Base-by-base conservation (phyloP, 352 stramenopile species). In the Pelagophyceae sp. region DNA sequence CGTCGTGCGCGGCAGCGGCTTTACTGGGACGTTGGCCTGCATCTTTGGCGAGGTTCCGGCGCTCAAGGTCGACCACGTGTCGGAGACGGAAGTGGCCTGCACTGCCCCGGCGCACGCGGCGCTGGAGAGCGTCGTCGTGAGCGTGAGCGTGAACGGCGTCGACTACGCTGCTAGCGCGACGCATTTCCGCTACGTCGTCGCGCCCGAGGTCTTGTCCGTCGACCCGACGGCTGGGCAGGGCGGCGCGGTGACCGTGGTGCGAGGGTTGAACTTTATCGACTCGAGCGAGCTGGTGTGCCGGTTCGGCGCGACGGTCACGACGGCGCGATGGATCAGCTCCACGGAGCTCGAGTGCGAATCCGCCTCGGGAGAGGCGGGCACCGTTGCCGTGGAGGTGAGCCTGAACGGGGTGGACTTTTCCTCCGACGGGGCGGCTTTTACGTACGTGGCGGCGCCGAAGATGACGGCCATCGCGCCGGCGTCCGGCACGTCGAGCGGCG, bases 381-480 rank as follows among this genome's bases (percentile, higher is more conserved):
- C 80, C 37, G 76, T 80, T 20, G 40, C 78, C 54, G 27, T 88
- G 40, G 82, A 83, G 37, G 69, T 87, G 32, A 81, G 82, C 58
- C 60, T 82, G 19, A 85, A 85, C 65, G 81, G 83, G 45, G 51
- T 81, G 27, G 92, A 97, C 58, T 97, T 92, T 67, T 91, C 89
- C 3, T 64, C 83, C 11, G 91, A 91, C 80, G 82, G 80, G 3
- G 80, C 88, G 0, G 58, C 82, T 11, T 93, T 92, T 79, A 82
- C 80, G 0, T 95, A 94, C 75, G 81, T 86, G 31, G 38, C 77
- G 6, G 45, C 83, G 17, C 82, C 86, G 29, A 75, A 80, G 0
- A 83, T 97, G 38, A 85, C 83, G 63, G 79, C 65, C 65, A 51
- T 85, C n/a, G 76, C 29, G 69, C 84, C 84, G 33, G 33, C 51